Base-by-base conservation (phyloP, 192 early-diverging fungal genomes). In the Entomortierella beljakovae region DNA sequence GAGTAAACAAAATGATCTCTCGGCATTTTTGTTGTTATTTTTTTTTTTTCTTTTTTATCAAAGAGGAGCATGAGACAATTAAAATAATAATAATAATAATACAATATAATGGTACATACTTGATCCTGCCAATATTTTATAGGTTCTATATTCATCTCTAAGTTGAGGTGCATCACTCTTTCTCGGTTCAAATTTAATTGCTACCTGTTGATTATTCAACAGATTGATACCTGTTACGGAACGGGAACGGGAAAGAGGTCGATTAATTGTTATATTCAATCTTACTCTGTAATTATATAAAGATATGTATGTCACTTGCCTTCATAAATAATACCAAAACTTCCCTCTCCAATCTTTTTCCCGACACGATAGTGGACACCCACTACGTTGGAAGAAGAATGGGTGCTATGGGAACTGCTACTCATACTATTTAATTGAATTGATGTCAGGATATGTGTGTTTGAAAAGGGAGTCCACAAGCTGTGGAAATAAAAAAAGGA, bases 291-390 rank as follows among this genome's bases (percentile, higher is more conserved):
- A n/a, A n/a, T n/a, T n/a, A n/a, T n/a, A n/a, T n/a, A n/a, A n/a
- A n/a, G n/a, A n/a, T n/a, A n/a, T 32, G 29, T 61, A 33, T 26
- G 43, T 13, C 46, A 57, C 64, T 76, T 83, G 96, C 97, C 98
- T 92, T 99, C 96, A 81, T 98, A 98, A 68, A 99, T 98, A 84
- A 98, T 92, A 55, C 98, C 98, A 90, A 99, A 99, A 73, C 92
- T 94, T 40, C 98, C 98, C 81, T 98, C 97, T 37, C 97, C 98
- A 84, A 99, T 95, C 84, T 95, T 96, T 81, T 92, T 94, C 49
- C 95, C 96, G 37, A 98, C 95, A 75, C 92, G 93, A 80, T 93
- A 99, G 80, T 98, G 96, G 34, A 96, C 94, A 37, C 98, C 98
- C 25, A 99, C 98, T 56, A 98, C 89, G 76, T 95, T 96, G 61